Conservation (phyloP, 2,329 filamentous ascomycete species). For the Exophiala aquamarina region DNA sequence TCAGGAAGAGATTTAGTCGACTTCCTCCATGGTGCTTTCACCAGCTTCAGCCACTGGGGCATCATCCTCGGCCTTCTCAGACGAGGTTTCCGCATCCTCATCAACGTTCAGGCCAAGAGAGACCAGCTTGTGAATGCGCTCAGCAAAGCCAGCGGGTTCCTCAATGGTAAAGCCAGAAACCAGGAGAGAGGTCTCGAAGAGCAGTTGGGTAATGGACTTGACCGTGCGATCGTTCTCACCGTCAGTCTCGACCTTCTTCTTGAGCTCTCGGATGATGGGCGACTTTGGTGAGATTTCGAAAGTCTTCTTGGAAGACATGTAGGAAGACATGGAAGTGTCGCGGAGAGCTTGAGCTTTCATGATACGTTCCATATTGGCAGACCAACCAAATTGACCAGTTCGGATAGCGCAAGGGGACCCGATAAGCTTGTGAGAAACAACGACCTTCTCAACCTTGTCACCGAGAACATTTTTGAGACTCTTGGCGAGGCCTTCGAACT, state of each 20-base stretch:
- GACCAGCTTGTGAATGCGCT: constrained; percentile 99
- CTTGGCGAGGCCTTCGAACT: constrained; percentile 93
- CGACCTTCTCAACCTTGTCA: constrained; percentile 99
- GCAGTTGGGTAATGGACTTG: constrained; percentile 97
- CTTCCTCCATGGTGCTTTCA: constrained; percentile 99
- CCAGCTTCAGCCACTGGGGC: constrained; percentile 61
- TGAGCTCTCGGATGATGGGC: constrained; percentile 96
- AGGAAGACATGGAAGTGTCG: constrained; percentile 98
- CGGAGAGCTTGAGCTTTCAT: constrained; percentile 99
- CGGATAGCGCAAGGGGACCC: constrained; percentile 96
- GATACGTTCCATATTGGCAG: constrained; percentile 99
- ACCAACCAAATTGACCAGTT: constrained; percentile 99
- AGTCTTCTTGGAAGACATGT: constrained; percentile 99
- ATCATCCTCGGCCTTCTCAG: constrained; percentile 57
- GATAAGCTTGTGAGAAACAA: constrained; percentile 96
- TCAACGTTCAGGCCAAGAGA: constrained; percentile 97
- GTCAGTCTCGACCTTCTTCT: constrained; percentile 97
- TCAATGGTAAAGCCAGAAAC: constrained; percentile 99
- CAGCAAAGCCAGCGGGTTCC: constrained; percentile 94
- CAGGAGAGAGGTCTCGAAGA: constrained; percentile 97
- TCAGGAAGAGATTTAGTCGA: constrained; percentile 69
- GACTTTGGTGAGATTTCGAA: constrained; percentile 99
- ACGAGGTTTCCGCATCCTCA: constrained; percentile 75
- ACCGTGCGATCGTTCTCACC: constrained; percentile 98
- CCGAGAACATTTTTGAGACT: constrained; percentile 98